Conservation (phyloP, 108 stramenopile species). For the Fistulifera pelliculosa region DNA sequence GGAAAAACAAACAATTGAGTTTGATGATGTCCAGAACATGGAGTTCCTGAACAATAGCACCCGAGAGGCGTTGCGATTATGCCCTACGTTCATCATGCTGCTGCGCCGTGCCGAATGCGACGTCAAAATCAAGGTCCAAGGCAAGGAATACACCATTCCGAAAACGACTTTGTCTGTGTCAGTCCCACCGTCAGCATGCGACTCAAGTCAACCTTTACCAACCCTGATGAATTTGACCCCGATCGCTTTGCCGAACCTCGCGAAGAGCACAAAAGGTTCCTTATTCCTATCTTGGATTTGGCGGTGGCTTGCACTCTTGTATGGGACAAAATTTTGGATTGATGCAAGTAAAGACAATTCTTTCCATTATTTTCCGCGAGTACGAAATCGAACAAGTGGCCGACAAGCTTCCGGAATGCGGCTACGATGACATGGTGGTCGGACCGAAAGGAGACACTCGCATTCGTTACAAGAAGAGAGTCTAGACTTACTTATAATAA, state of each 20-base stretch:
- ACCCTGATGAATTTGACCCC: constrained; percentile 92
- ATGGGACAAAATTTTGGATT: constrained; percentile 99
- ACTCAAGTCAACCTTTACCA: constrained; percentile 80
- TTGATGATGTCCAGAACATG: constrained; percentile 81
- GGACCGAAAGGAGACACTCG: constrained; percentile 93
- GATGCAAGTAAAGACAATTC: constrained; percentile 97
- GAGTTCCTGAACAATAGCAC: constrained; percentile 89
- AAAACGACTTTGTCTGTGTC: constrained; percentile 89
- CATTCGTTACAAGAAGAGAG: constrained; percentile 57
- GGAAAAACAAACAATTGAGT: constrained; percentile 28
- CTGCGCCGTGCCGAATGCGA: constrained; percentile 90
- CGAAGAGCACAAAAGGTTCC: constrained; percentile 92
- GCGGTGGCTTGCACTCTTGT: constrained; percentile 98
- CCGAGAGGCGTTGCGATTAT: constrained; percentile 93
- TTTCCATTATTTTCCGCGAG: constrained; percentile 87
- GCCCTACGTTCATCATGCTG: constrained; percentile 97
- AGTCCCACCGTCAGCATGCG: constrained; percentile 91
- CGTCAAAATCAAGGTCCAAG: constrained; percentile 62
- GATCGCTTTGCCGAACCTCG: constrained; percentile 91
- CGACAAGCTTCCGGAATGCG: constrained; percentile 76
- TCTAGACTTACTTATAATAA: too few species aligned
- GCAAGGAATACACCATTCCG: constrained; percentile 68
- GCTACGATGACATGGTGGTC: constrained; percentile 99
- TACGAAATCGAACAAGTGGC: constrained; percentile 85
- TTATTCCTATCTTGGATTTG: constrained; percentile 96